Conservation (phyloP, 768 basidiomycete genomes). For the Trichaptum fuscoviolaceum region DNA sequence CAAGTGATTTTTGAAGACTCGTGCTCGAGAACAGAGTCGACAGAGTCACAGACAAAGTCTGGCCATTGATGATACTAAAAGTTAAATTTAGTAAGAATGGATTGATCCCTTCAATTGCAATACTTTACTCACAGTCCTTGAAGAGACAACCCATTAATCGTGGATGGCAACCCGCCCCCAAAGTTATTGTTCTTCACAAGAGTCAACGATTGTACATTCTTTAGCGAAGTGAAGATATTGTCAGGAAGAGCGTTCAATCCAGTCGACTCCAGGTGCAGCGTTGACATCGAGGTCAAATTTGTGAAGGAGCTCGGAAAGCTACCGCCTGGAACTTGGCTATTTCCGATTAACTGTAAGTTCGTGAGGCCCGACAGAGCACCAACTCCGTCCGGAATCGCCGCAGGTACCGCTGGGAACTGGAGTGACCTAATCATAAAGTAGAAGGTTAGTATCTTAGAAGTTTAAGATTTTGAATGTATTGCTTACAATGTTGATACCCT, state of each 20-base stretch:
- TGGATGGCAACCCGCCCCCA: constrained; percentile 32
- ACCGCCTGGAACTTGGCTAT: constrained; percentile 40
- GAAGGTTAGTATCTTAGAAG: constrained; percentile 6
- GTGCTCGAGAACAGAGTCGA: constrained; percentile 26
- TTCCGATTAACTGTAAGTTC: constrained; percentile 35
- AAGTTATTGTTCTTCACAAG: constrained; percentile 38
- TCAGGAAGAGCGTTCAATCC: constrained; percentile 31
- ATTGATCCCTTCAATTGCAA: background rate
- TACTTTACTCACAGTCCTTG: constrained; percentile 32
- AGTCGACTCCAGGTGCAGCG: constrained; percentile 38
- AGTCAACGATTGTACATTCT: constrained; percentile 28
- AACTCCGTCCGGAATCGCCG: constrained; percentile 37
- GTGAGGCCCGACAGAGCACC: constrained; percentile 34
- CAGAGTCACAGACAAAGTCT: constrained; percentile 29
- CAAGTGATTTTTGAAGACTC: constrained; percentile 27
- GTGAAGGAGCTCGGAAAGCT: constrained; percentile 34
- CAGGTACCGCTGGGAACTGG: constrained; percentile 43
- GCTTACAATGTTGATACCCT: constrained; percentile 38
- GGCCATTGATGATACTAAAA: constrained; percentile 32
- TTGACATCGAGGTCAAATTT: constrained; percentile 31
- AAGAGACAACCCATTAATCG: constrained; percentile 27
- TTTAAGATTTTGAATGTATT: background rate
- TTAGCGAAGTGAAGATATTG: constrained; percentile 28
- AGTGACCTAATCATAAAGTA: constrained; percentile 24
- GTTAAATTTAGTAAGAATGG: background rate